Base-by-base conservation (phyloP, 805 yeast species). In the Cyberlindnera mississippiensis region DNA sequence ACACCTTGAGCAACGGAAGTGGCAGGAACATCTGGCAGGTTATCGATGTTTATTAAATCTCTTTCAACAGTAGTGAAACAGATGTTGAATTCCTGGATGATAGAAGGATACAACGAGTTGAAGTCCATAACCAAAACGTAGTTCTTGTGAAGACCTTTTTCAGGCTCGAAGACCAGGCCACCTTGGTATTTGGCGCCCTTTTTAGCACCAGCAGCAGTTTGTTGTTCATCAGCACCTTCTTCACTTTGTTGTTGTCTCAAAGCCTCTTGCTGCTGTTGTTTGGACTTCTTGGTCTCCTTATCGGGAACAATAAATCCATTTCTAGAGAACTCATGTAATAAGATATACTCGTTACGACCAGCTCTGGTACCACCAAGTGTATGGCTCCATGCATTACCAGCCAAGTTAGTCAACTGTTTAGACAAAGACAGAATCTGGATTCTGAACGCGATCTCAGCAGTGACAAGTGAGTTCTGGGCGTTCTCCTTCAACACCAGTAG, bases 351-450 rank as follows among this genome's bases (percentile, higher is more conserved):
- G 64, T 91, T 91, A 67, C 99, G 77, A 54, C 96, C 97, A 9
- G 96, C 95, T 55, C 99, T 76, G 0, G 97, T 88, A 64, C 99
- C 99, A 38, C 88, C 82, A 38, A 93, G 70, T 1, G 99, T 93
- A 49, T 87, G 89, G 2, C 95, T 76, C 99, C 99, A 93, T 0
- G 96, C 91, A 61, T 93, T 93, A 54, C 99, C 99, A 1, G 98
- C 97, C 47, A 93, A 71, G 51, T 83, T 85, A 2, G 99, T 93
- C 56, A 93, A 71, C 57, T 90, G 96, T 53, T 87, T 87, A 0
- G 98, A 85, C 40, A 93, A 70, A 2, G 97, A 87, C 40, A 93
- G 66, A 44, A 93, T 82, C 63, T 93, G 98, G 41, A 81, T 78
- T 48, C 83, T 72, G 58, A 89, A 80, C 0, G 96, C 89, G 42